phyloP scores from a whole-genome alignment of 1,284 basidiomycete genomes.

The Ustilago cynodontis region DNA sequence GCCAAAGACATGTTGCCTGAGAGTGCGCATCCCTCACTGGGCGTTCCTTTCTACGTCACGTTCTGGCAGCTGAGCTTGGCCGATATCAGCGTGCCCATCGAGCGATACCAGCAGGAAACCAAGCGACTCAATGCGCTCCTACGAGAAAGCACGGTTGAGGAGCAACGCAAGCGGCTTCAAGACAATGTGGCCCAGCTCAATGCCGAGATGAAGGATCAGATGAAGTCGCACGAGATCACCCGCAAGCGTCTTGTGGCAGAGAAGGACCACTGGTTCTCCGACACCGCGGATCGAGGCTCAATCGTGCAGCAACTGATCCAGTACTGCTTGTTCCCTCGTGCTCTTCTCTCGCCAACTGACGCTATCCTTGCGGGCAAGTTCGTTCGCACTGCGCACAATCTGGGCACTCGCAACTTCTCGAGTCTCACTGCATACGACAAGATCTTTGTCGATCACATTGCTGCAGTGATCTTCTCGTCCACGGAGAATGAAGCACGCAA shows the following conservation, averaged over 20 bases:
- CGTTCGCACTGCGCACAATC: constrained; percentile 85
- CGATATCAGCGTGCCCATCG: constrained; percentile 67
- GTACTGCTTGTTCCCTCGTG: constrained; percentile 91
- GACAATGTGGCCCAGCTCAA: constrained; percentile 64
- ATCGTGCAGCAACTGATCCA: constrained; percentile 76
- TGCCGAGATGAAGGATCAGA: constrained; percentile 81
- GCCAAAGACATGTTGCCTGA: constrained; percentile 55
- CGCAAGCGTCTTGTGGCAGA: constrained; percentile 82
- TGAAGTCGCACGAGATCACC: constrained; percentile 78
- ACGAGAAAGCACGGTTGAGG: constrained; percentile 52
- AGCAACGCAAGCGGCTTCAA: constrained; percentile 60
- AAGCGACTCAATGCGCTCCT: constrained; percentile 54
- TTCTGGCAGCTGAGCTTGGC: constrained; percentile 68
- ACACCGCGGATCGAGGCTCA: constrained; percentile 36
- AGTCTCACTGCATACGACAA: constrained; percentile 88
- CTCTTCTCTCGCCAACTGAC: constrained; percentile 92
- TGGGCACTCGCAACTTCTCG: constrained; percentile 87
- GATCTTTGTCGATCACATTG: constrained; percentile 73
- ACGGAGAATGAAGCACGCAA: constrained; percentile 97
- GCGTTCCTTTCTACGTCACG: constrained; percentile 65
- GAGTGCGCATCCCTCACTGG: constrained; percentile 43
- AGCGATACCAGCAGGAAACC: constrained; percentile 68
- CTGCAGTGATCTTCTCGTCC: constrained; percentile 87
- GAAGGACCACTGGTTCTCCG: constrained; percentile 85
- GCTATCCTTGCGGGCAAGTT: constrained; percentile 94